Percentiles rank a stretch among this genome's conserved stretches.
Evolutionary conservation across 805 yeast genomes (phyloP).

Genomic region (Kazachstania kunashirensis): DNA sequence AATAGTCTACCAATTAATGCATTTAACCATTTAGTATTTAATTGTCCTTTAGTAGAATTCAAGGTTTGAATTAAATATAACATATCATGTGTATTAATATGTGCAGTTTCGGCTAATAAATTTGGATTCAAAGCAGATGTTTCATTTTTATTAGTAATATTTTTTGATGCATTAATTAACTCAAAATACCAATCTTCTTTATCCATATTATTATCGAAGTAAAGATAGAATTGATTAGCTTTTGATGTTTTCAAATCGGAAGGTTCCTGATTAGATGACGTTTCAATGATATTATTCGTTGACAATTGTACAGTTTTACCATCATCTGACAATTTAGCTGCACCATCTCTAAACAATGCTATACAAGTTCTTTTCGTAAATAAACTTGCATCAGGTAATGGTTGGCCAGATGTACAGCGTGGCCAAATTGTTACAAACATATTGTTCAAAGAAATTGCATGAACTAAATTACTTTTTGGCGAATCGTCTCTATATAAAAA

Average conservation of each 20-base stretch:
- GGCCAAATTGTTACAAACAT: conserved; percentile 83
- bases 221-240: conserved; percentile 43
- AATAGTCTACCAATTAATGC: conserved; percentile 79
- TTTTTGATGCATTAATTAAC: conserved; percentile 64
- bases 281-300: neutral
- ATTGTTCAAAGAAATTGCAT: conserved; percentile 67
- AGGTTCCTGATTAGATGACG: neutral
- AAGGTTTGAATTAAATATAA: conserved; percentile 64
- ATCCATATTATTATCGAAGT: conserved; percentile 66
- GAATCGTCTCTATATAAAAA: conserved; percentile 71
- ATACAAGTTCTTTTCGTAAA: conserved; percentile 76
- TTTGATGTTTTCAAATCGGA: neutral
- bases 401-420: conserved; percentile 36
- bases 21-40: conserved; percentile 83
- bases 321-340: conserved; percentile 8
- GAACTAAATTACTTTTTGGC: conserved; percentile 41
- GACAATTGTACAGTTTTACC: neutral
- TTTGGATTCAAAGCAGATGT: conserved; percentile 43
- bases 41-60: conserved; percentile 74
- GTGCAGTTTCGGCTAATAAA: conserved; percentile 60
- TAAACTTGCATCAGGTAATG: conserved; percentile 52
- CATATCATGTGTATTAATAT: conserved; percentile 61
- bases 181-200: conserved; percentile 94
- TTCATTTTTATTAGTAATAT: conserved; percentile 15
- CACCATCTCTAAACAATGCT: conserved; percentile 47